Base-by-base conservation (phyloP, 176 grass and related monocot genomes). In the Oropetium thomaeum region DNA sequence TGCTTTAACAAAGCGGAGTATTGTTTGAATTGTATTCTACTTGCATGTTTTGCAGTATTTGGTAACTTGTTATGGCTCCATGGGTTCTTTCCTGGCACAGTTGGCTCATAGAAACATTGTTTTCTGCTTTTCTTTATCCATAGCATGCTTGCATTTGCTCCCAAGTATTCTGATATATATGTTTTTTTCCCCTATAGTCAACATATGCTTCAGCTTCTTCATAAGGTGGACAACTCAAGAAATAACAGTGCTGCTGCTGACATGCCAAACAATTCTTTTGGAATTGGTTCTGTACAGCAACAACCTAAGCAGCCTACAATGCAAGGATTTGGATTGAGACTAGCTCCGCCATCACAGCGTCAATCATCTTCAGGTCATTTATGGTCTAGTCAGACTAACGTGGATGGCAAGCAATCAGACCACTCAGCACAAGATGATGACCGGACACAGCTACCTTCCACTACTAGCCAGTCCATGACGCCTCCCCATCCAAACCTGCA, bases 141-240 rank as follows among this genome's bases (percentile, higher is more conserved):
- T 81, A 40, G 51, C 72, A 83, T 92, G 73, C 45, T 87, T 74
- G 87, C 83, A 5, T 69, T 84, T 83, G 68, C 89, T 85, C 52
- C 89, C 34, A 78, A 85, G 66, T 76, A 35, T 7, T 31, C 81
- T 88, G 61, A 85, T 71, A 70, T 84, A 48, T 73, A 72, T 82
- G 51, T 62, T 77, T 52, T 89, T 62, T 63, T 77, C 13, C 87
- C 57, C 58, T 94, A 86, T 83, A 98, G 95, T 83, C 91, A 98
- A 92, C 84, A 93, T 71, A 92, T 98, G 93, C 88, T 97, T 53
- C 88, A 98, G 65, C 91, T 94, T 85, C 87, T 93, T 82, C 91
- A 92, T 72, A 98, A 92, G 76, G 84, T 89, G 68, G 95, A 92
- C 58, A 93, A 89, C 67, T 80, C 88, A 84, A 86, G 81, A 77